Evolutionary conservation across 2,329 filamentous ascomycete species (phyloP).

Genomic region (Alternaria ventricosa): DNA sequence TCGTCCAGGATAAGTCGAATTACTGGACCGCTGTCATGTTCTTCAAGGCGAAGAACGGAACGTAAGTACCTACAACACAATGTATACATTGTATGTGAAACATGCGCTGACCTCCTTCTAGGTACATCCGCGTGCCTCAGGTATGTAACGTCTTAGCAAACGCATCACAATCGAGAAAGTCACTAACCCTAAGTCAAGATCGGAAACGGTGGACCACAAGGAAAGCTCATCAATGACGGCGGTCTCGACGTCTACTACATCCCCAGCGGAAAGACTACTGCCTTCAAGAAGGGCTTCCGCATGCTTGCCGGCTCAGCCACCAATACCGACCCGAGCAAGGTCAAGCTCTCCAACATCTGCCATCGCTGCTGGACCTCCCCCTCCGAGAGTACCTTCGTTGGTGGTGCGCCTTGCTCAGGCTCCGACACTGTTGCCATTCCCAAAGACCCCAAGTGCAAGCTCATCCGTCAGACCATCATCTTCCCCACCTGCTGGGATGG

Average conservation of each 20-base stretch:
- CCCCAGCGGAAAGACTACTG: constrained; percentile 40
- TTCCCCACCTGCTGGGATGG: constrained; percentile 50
- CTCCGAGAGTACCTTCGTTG: constrained; percentile 57
- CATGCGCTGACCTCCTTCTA: neutral
- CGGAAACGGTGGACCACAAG: constrained; percentile 44
- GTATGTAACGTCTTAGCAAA: neutral
- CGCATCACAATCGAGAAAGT: neutral
- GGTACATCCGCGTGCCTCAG: constrained; percentile 39
- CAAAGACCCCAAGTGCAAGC: constrained; percentile 55
- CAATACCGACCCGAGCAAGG: constrained; percentile 41
- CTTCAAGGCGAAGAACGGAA: constrained; percentile 44
- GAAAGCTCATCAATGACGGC: constrained; percentile 44
- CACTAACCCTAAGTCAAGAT: constrained; percentile 10
- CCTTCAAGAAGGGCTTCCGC: constrained; percentile 47
- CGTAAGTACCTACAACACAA: neutral
- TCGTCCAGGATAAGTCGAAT: constrained; percentile 42
- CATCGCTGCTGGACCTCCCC: constrained; percentile 51
- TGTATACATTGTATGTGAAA: neutral
- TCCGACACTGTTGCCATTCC: constrained; percentile 60
- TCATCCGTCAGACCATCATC: constrained; percentile 62
- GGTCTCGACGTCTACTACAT: constrained; percentile 47
- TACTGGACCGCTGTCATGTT: constrained; percentile 49
- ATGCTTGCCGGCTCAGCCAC: constrained; percentile 41
- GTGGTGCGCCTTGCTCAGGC: constrained; percentile 59
- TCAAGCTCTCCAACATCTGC: constrained; percentile 38